Percentiles rank a stretch among this genome's conserved stretches.
Evolutionary conservation across 2,329 filamentous ascomycete species (phyloP).

Genomic region (Colletotrichum australisinense): DNA sequence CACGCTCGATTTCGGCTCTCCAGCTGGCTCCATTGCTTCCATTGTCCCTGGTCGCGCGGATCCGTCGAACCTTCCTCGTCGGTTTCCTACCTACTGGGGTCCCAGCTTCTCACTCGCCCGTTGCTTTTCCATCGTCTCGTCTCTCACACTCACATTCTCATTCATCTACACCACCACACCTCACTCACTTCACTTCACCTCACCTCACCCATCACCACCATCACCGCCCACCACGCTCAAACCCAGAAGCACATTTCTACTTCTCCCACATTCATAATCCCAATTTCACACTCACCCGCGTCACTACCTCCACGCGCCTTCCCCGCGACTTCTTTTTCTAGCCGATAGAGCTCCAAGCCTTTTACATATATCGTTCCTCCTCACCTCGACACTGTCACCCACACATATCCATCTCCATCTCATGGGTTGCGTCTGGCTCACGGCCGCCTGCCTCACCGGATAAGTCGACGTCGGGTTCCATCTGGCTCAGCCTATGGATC

Average conservation of each 20-base stretch:
- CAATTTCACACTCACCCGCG: conserved; percentile 1
- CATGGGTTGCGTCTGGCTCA: conserved; percentile 27
- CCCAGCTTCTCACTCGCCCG: conserved; percentile 7
- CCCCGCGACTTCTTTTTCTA: neutral
- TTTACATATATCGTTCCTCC: neutral
- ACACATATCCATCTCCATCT: conserved; percentile 15
- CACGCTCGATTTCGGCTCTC: conserved; percentile 20
- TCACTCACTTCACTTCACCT: neutral
- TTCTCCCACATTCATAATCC: conserved; percentile 14
- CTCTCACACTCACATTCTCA: conserved; percentile 11
- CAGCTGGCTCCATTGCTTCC: conserved; percentile 3
- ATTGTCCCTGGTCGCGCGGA: conserved; percentile 28
- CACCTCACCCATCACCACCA: neutral
- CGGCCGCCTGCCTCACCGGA: conserved; percentile 11
- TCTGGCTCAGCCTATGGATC: conserved; percentile 26
- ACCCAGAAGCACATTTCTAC: neutral
- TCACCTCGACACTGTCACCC: neutral
- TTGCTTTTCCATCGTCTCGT: neutral
- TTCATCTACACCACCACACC: neutral
- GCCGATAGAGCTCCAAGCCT: neutral
- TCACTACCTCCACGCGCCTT: conserved; percentile 2
- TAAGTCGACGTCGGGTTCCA: conserved; percentile 1
- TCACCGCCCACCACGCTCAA: neutral
- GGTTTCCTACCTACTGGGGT: conserved; percentile 10
- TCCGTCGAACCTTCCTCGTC: conserved; percentile 24